Base-by-base conservation (phyloP, 306 rosid species). In the Begonia fuchsioides region DNA sequence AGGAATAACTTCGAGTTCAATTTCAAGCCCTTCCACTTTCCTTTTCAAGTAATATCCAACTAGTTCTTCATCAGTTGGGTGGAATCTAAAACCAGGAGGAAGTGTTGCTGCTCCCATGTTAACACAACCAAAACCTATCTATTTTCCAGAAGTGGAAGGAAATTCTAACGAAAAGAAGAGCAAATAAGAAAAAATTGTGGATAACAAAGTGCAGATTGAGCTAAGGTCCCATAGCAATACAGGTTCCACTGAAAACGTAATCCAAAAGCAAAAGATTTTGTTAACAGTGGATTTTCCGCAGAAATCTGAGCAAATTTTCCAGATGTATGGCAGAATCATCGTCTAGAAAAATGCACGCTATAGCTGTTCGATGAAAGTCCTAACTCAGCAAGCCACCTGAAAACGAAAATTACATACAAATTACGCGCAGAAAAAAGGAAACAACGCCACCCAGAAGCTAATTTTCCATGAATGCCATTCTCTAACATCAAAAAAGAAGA, bases 41-140 rank as follows among this genome's bases (percentile, higher is more conserved):
- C 96, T 83, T 53, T 68, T 71, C 9, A 87, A 78, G 68, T 87
- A 87, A 61, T 87, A 87, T 38, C 80, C 93, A 43, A 87, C 74
- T 59, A 87, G 26, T 56, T 87, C 96, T 56, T 75, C 94, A 64
- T 87, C 96, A 10, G 92, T 87, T 26, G 96, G 96, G 58, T 83
- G 94, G 61, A 87, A 87, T 5, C 96, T 67, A 45, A 87, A 87
- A 46, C 94, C 96, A 0, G 94, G 96, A 44, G 96, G 96, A 54
- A 87, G 70, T 39, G 75, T 67, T 51, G 75, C n/a, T n/a, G n/a
- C 75, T 47, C 74, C 72, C 85, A 73, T 77, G 32, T 6, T 26
- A 26, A 26, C 3, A 26, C 35, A 26, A 26, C 35, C 7, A 26
- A 26, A 26, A 26, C 7, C 35, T 26, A 26, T 26, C 35, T 26